Base-by-base conservation (phyloP, 2,329 filamentous ascomycete genomes). In the Fonsecaea pedrosoi region DNA sequence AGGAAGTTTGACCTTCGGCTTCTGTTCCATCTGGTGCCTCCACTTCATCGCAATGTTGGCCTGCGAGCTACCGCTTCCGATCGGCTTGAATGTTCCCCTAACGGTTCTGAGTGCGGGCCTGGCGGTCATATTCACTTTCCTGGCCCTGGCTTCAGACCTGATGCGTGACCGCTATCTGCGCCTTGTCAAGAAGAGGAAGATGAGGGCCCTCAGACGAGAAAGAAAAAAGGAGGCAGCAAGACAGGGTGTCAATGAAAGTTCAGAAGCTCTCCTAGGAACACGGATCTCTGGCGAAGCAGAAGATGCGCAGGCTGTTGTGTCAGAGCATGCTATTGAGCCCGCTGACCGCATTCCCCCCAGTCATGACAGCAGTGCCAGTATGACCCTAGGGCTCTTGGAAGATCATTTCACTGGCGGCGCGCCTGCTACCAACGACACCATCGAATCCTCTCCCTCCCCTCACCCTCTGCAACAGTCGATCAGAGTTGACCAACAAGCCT, bases 31-130 rank as follows among this genome's bases (percentile, higher is more conserved):
- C 45, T 77, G 75, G 75, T 72, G 72, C 64, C 66, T 77, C 2
- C 75, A 77, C 55, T 74, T 75, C 56, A 74, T 77, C 15, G 75
- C 75, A 25, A 76, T 76, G 74, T 64, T 77, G 53, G 75, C 75
- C 12, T 77, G 73, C 69, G 73, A 76, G 55, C 69, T 77, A 12
- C 75, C 76, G 69, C 56, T 77, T 10, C 65, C 64, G 45, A 75
- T 76, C 45, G 74, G 74, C 10, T 62, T 77, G 30, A 67, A 77
- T 60, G 69, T 74, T 21, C 58, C 68, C 13, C 65, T 74, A 37
- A 77, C 75, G 10, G 60, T 74, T 12, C 58, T 76, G n/a, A 73
- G 71, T 55, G 71, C 71, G 12, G 42, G 67, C 13, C 57, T 73
- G 9, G 71, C 71, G 7, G 71, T 73, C 15, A 38, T 56, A 30